phyloP scores from a whole-genome alignment of 768 basidiomycete species.

The Russula vinacea region DNA sequence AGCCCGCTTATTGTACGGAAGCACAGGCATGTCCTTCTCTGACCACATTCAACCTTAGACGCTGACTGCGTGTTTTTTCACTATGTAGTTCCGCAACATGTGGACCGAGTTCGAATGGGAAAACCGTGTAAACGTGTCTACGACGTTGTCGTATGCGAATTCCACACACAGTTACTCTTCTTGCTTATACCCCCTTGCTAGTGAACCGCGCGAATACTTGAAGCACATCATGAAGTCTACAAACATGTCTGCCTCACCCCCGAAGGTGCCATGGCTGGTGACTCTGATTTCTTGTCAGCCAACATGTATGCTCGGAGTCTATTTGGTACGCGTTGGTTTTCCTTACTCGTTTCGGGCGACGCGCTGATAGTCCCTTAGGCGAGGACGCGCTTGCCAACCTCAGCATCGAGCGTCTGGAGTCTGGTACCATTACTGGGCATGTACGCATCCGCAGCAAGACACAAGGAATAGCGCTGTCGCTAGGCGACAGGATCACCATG shows the following conservation, averaged over 20 bases:
- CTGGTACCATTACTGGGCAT: slow-evolving; percentile 82
- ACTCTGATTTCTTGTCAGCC: slow-evolving; percentile 95
- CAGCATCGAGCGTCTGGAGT: slow-evolving; percentile 83
- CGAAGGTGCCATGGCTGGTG: slow-evolving; percentile 80
- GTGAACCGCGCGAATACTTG: slow-evolving; percentile 85
- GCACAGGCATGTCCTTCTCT: slow-evolving; percentile 60
- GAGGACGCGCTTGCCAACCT: slow-evolving; percentile 97
- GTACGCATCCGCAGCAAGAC: slow-evolving; percentile 97
- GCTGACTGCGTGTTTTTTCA: slow-evolving; percentile 5
- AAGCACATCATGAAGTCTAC: slow-evolving; percentile 94
- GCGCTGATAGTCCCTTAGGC: slow-evolving; percentile 45
- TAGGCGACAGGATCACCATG: slow-evolving; percentile 85
- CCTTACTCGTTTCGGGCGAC: neutral
- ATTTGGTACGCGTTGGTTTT: slow-evolving; percentile 63
- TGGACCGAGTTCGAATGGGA: slow-evolving; percentile 99
- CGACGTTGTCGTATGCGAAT: slow-evolving; percentile 66
- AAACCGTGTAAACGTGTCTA: slow-evolving; percentile 94
- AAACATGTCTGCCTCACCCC: slow-evolving; percentile 98
- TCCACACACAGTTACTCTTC: neutral
- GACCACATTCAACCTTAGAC: neutral
- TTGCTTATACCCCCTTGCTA: slow-evolving; percentile 33
- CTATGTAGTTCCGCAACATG: slow-evolving; percentile 84
- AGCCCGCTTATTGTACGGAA: slow-evolving; percentile 93
- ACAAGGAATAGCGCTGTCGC: slow-evolving; percentile 90
- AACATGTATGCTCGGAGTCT: slow-evolving; percentile 95